phyloP scores from a whole-genome alignment of 345 rosid genomes.

The Salix arbutifolia region DNA sequence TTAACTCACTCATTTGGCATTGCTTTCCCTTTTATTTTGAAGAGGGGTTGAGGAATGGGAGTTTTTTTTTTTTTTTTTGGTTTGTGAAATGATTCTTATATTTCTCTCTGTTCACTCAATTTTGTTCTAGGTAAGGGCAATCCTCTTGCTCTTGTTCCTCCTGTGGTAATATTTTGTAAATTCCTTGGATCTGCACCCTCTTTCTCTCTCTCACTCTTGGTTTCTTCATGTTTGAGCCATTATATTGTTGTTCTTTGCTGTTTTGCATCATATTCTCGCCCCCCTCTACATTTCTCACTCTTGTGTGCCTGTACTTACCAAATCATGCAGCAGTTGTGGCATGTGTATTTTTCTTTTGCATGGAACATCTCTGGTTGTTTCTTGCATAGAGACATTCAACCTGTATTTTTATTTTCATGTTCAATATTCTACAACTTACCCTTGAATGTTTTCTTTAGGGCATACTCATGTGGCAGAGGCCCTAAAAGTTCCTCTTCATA shows the following conservation, averaged over 20 bases:
- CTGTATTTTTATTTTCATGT: not conserved
- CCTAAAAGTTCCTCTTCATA: constrained; percentile 79
- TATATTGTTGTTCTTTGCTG: not conserved
- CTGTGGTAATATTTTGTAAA: not conserved
- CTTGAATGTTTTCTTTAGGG: constrained; percentile 47
- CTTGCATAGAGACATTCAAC: not conserved
- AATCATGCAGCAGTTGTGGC: not conserved
- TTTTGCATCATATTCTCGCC: not conserved
- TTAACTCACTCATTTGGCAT: not conserved
- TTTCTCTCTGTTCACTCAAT: not conserved
- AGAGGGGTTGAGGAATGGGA: not conserved
- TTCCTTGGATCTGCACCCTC: not conserved
- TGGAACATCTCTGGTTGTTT: not conserved
- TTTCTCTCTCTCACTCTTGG: not conserved
- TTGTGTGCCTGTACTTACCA: not conserved
- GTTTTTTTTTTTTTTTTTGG: too few relatives aligned
- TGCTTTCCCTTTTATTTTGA: not conserved
- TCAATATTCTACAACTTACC: constrained; percentile 16
- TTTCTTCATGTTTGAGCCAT: not conserved
- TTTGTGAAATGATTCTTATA: not conserved
- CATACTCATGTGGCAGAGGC: constrained; percentile 98
- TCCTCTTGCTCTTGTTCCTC: not conserved
- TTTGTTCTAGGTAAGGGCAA: not conserved
- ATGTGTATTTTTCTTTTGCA: not conserved
- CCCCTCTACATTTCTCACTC: not conserved